Evolutionary conservation across 805 yeast species (phyloP).

Genomic region (Brettanomyces naardenensis): DNA sequence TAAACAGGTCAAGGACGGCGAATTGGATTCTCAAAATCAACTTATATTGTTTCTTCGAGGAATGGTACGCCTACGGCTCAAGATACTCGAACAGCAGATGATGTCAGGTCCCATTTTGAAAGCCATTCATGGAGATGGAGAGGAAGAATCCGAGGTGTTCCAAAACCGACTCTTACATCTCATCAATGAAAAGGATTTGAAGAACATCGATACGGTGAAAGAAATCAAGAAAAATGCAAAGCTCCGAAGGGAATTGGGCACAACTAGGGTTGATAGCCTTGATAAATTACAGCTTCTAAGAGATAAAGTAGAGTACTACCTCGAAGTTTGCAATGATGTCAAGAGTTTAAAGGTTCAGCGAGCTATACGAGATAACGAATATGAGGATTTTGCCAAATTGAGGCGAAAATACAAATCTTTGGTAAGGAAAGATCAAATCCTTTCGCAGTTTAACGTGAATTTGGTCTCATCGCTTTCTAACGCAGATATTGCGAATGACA

Average conservation of each 20-base stretch:
- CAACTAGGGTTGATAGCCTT: not conserved
- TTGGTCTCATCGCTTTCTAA: slow-evolving; percentile 27
- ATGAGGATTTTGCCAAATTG: slow-evolving; percentile 9
- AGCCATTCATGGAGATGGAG: slow-evolving; percentile 13
- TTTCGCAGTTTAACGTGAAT: slow-evolving; percentile 24
- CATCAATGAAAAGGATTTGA: slow-evolving; percentile 9
- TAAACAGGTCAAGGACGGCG: no score
- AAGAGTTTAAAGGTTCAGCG: slow-evolving; percentile 10
- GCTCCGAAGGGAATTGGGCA: not conserved
- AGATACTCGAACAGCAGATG: slow-evolving; percentile 17
- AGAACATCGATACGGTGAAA: slow-evolving; percentile 4
- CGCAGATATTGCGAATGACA: slow-evolving; percentile 25
- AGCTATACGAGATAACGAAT: slow-evolving; percentile 8
- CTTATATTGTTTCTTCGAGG: not conserved
- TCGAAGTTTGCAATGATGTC: slow-evolving; percentile 1
- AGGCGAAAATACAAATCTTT: slow-evolving; percentile 11
- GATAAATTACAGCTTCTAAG: not conserved
- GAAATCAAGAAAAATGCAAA: not conserved
- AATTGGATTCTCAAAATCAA: no score
- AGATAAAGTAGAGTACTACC: not conserved
- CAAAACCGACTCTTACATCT: slow-evolving; percentile 8
- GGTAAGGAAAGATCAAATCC: slow-evolving; percentile 16
- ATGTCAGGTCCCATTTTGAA: slow-evolving; percentile 16
- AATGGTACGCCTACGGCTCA: slow-evolving; percentile 10
- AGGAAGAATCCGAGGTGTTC: slow-evolving; percentile 5